A percentile compares a stretch with the other conserved stretches of the same genome.
phyloP scores from a whole-genome alignment of 1,284 basidiomycete genomes.

The Dichomitus squalens region DNA sequence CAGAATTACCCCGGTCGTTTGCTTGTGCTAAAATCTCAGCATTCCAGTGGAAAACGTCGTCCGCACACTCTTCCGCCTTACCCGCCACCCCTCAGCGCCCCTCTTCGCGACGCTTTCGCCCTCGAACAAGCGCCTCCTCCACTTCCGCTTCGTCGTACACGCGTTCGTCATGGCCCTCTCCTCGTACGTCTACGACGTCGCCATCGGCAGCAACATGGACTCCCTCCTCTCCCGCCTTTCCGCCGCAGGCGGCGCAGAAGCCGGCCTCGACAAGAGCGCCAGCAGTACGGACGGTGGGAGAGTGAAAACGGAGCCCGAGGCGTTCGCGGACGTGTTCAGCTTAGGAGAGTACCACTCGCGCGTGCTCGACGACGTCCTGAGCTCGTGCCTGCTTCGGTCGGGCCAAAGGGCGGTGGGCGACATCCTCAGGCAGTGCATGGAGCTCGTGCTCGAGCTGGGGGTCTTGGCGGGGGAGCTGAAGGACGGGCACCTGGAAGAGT shows the following conservation, averaged over 20 bases:
- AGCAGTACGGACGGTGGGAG: neutral
- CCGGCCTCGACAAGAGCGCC: slow-evolving; percentile 9
- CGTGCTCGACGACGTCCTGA: slow-evolving; percentile 76
- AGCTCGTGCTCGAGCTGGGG: slow-evolving; percentile 71
- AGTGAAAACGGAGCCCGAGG: neutral
- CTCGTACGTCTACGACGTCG: slow-evolving; percentile 75
- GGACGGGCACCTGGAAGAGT: slow-evolving; percentile 55
- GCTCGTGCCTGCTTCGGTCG: slow-evolving; percentile 76
- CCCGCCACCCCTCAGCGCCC: slow-evolving; percentile 40
- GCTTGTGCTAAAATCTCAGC: slow-evolving; percentile 1
- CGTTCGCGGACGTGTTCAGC: slow-evolving; percentile 77
- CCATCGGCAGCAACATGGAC: slow-evolving; percentile 75
- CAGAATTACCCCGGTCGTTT: too few species aligned
- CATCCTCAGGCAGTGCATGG: slow-evolving; percentile 65
- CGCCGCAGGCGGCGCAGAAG: slow-evolving; percentile 28
- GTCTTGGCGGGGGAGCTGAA: slow-evolving; percentile 67
- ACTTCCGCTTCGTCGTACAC: slow-evolving; percentile 74
- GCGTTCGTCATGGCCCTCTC: slow-evolving; percentile 67
- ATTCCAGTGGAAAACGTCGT: slow-evolving; percentile 70
- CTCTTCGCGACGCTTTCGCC: slow-evolving; percentile 63
- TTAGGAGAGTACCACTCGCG: slow-evolving; percentile 71
- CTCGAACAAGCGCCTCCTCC: slow-evolving; percentile 56
- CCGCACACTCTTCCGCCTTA: slow-evolving; percentile 67
- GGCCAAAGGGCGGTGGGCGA: slow-evolving; percentile 70
- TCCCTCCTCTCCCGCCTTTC: slow-evolving; percentile 51